Base-by-base conservation (phyloP, 1,284 basidiomycete species). In the Gomphus sp. region DNA sequence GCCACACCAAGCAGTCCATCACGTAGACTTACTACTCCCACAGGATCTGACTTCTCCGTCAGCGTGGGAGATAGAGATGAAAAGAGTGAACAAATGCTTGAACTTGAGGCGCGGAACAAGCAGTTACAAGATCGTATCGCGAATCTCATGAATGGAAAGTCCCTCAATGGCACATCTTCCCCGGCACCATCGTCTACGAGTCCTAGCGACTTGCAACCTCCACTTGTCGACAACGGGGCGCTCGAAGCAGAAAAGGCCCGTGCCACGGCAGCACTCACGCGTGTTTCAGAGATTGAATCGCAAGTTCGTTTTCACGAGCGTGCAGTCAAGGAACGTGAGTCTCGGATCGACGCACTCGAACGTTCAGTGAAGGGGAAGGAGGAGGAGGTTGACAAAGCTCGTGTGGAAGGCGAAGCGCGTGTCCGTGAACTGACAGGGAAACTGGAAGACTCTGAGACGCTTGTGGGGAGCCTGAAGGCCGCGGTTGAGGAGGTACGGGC, bases 81-180 rank as follows among this genome's bases (percentile, higher is more conserved):
- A 28, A 47, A 33, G 31, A 48, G 25, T 41, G 58, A 59, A n/a
- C 52, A 45, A 6, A 47, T 68, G 16, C 61, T 69, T 25, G 76
- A 75, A 61, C 67, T 81, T 37, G 72, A 75, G 52, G 64, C 68
- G 39, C 76, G 74, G 52, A 69, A 73, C 51, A 71, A 68, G 58
- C 70, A 72, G 2, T 64, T 82, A n/a, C 80, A 82, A 62, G 79
- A 83, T 59, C 76, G 75, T 64, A 79, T 80, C 59, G 73, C 77
- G 5, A 70, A 66, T 16, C 66, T 82, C 37, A 71, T 76, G 65
- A 66, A 70, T 2, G 70, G 71, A 53, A 71, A 69, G 51, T 36
- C 52, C 28, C 18, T 52, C n/a, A 59, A 59, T 55, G 60, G 58
- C 11, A 34, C 34, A 25, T 39, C 55, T 9, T 54, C 58, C 33